Conservation (phyloP, 2,329 filamentous ascomycete species). For the Camillea tinctor region DNA sequence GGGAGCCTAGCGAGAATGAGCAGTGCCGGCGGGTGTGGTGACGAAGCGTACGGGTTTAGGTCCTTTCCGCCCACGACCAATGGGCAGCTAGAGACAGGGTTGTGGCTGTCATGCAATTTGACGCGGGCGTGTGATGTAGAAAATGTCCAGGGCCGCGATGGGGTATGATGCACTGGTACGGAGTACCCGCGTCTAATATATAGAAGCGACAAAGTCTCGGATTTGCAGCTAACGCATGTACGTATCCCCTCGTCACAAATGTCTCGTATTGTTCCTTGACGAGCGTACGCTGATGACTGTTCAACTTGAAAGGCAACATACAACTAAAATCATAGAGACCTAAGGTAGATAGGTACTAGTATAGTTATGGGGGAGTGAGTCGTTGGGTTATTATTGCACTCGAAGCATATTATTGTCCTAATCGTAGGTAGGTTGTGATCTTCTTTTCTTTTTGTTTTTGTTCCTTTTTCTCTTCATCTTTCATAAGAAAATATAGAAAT, state of each 20-base stretch:
- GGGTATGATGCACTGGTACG: slow-evolving; percentile 15
- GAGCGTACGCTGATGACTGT: slow-evolving; percentile 12
- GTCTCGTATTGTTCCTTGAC: slow-evolving; percentile 24
- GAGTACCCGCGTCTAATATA: slow-evolving; percentile 30
- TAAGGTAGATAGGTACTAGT: too few species aligned
- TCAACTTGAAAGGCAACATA: slow-evolving; percentile 13
- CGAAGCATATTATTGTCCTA: background rate
- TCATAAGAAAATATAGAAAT: too few species aligned
- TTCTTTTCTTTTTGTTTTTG: background rate
- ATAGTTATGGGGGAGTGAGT: background rate
- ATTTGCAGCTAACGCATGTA: slow-evolving; percentile 28
- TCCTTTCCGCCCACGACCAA: slow-evolving; percentile 29
- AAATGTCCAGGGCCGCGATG: slow-evolving; percentile 18
- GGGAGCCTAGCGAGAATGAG: slow-evolving; percentile 1
- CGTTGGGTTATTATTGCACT: background rate
- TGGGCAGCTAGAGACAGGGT: slow-evolving; percentile 28
- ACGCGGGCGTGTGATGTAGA: slow-evolving; percentile 33
- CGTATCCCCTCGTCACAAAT: slow-evolving; percentile 30
- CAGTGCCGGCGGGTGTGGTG: slow-evolving; percentile 26
- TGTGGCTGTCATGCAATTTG: slow-evolving; percentile 35
- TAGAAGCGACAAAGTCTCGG: slow-evolving; percentile 28
- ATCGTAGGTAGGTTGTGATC: background rate
- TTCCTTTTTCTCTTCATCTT: background rate
- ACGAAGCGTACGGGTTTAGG: slow-evolving; percentile 27
- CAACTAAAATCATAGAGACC: slow-evolving; percentile 13